phyloP scores from a whole-genome alignment of 2,329 filamentous ascomycete species.

The Cercospora zeina region DNA sequence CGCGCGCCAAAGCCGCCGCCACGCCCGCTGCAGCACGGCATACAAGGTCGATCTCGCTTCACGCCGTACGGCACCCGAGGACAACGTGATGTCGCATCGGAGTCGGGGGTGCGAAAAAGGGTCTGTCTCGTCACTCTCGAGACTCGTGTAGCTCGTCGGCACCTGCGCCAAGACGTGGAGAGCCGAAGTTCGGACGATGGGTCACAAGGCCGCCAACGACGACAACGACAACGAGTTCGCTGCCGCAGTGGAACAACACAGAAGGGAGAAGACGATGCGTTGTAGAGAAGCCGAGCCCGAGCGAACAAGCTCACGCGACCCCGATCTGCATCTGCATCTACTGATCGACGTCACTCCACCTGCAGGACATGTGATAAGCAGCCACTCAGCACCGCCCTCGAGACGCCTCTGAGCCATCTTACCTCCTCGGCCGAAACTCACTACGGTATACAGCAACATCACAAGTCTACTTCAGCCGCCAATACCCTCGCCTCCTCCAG shows the following conservation, averaged over 20 bases:
- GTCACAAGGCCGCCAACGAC: not conserved
- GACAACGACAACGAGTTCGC: not conserved
- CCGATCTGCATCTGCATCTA: not conserved
- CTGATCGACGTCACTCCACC: conserved; percentile 7
- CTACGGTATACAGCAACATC: not conserved
- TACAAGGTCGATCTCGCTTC: not conserved
- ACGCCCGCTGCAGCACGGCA: not conserved
- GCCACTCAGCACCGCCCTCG: not conserved
- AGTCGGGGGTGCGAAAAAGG: too few species aligned
- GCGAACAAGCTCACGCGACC: conserved; percentile 4
- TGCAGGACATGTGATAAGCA: not conserved
- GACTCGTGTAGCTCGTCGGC: too few species aligned
- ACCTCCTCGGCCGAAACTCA: not conserved
- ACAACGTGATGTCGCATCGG: not conserved
- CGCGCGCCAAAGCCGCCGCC: not conserved
- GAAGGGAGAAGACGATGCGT: too few species aligned
- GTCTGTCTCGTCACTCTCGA: too few species aligned
- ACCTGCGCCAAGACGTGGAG: not conserved
- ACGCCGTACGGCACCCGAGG: too few species aligned
- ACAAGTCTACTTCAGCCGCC: not conserved
- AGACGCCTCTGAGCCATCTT: not conserved
- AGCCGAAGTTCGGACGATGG: not conserved
- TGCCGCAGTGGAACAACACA: not conserved
- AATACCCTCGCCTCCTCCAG: too few species aligned
- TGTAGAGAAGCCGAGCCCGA: too few species aligned